These are phyloP conservation scores for Pseudodiploospora longispora DNA, from an alignment of 2,329 filamentous ascomycete genomes.

Conservation along the genomic window DNA sequence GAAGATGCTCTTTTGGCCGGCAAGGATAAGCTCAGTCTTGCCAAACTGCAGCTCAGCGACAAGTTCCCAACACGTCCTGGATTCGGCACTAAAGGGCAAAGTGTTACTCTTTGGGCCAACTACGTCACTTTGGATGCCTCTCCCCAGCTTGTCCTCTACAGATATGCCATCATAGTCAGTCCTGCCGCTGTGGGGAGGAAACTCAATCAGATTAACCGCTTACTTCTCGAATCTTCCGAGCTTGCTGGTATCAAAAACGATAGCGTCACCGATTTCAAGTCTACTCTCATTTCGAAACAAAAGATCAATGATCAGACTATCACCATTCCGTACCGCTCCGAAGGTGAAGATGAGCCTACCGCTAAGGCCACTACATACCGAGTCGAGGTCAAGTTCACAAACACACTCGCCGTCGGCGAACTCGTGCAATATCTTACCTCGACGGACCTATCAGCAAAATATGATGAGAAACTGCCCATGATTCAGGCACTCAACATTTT, in stretches of 20 bases:
- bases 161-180: constrained; percentile 7
- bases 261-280: constrained; percentile 26
- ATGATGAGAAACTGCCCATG: constrained; percentile 16
- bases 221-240: constrained; percentile 17
- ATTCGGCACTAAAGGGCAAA: constrained; percentile 8
- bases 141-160: constrained; percentile 8
- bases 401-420: constrained; percentile 14
- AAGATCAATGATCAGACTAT: constrained; percentile 12
- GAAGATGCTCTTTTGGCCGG: constrained; percentile 6
- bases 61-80: constrained; percentile 8
- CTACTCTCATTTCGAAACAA: constrained; percentile 20
- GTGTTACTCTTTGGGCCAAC: constrained; percentile 11
- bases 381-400: constrained; percentile 16
- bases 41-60: constrained; percentile 3
- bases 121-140: constrained; percentile 8
- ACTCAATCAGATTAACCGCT: constrained; percentile 8
- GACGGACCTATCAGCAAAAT: constrained; percentile 12
- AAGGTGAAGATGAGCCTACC: constrained; percentile 20
- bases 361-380: constrained; percentile 11
- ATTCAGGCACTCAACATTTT: constrained; percentile 15
- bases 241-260: constrained; percentile 9
- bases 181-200: constrained; percentile 7
- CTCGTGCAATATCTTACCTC: constrained; percentile 21
- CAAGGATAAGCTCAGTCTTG: constrained; percentile 1
- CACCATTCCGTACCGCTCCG: constrained; percentile 17